A percentile compares a stretch with the other conserved stretches of the same genome.
Evolutionary conservation across 768 basidiomycete species (phyloP).

Genomic region (Piloderma croceum): DNA sequence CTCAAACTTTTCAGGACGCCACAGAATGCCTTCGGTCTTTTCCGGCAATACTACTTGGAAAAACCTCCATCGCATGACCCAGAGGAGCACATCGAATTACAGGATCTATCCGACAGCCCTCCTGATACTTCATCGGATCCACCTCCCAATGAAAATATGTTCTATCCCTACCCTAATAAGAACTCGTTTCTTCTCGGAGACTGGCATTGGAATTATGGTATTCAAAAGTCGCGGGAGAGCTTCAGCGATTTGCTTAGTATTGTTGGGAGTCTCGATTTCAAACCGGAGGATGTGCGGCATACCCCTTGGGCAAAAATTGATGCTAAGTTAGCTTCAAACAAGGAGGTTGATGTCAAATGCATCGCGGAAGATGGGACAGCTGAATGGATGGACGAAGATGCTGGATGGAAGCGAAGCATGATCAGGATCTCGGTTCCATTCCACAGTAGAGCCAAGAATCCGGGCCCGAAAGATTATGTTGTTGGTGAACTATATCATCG

Average conservation of each 20-base stretch:
- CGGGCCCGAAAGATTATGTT: no score
- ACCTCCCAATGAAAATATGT: constrained; percentile 6
- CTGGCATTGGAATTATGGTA: constrained; percentile 17
- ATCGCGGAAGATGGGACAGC: constrained; percentile 6
- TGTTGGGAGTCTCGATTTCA: constrained; percentile 10
- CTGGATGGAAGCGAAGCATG: constrained; percentile 7
- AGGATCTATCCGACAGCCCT: no score
- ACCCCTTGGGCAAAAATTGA: constrained; percentile 21
- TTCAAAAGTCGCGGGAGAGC: constrained; percentile 12
- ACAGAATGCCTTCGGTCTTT: no score
- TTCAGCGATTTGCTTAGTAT: constrained; percentile 13
- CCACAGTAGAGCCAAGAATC: no score
- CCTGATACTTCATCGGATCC: background rate
- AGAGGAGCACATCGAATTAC: no score
- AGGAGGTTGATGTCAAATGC: constrained; percentile 15
- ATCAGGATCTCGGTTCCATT: constrained; percentile 11
- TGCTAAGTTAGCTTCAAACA: constrained; percentile 11
- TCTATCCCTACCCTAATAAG: constrained; percentile 20
- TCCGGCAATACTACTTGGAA: no score
- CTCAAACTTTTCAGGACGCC: no score
- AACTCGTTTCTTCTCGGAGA: constrained; percentile 19
- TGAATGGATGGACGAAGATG: constrained; percentile 9
- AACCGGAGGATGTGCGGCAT: constrained; percentile 11
- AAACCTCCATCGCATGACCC: no score
- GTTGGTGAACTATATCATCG: constrained; percentile 19